Percentiles rank a stretch among this genome's conserved stretches.
Evolutionary conservation across 2,329 filamentous ascomycete genomes (phyloP).

Genomic region (Ophiostoma sp.): DNA sequence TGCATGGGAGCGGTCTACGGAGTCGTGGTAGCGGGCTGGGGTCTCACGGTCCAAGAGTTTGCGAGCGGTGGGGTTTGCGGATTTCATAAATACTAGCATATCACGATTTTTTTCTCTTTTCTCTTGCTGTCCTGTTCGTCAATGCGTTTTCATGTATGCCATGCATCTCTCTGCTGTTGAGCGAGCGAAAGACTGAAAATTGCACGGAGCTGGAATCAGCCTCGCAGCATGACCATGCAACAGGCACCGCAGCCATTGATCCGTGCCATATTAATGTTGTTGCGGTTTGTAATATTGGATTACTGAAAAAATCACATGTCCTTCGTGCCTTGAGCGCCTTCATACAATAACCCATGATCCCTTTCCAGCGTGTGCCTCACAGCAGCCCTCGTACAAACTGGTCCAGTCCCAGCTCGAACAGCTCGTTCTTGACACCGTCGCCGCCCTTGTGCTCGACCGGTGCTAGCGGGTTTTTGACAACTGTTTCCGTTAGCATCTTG

Average conservation of each 20-base stretch:
- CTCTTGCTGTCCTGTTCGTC: not conserved
- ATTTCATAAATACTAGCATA: too few relatives aligned
- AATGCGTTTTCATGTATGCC: not conserved
- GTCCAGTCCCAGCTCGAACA: constrained; percentile 67
- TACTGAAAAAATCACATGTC: not conserved
- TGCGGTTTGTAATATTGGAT: not conserved
- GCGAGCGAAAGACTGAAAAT: too few relatives aligned
- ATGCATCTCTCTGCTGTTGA: not conserved
- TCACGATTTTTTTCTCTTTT: not conserved
- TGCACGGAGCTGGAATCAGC: too few relatives aligned
- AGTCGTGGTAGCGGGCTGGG: constrained; percentile 29
- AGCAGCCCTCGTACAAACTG: constrained; percentile 67
- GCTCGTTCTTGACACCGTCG: constrained; percentile 63
- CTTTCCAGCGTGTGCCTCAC: constrained; percentile 34
- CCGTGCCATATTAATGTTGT: too few relatives aligned
- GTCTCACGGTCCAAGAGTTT: too few relatives aligned
- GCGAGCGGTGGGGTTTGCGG: too few relatives aligned
- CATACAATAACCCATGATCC: too few relatives aligned
- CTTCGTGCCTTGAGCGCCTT: not conserved
- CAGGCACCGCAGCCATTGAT: too few relatives aligned
- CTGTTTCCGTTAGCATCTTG: constrained; percentile 30
- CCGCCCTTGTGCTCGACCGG: constrained; percentile 64
- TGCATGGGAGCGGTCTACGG: constrained; percentile 62
- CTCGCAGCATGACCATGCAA: too few relatives aligned
- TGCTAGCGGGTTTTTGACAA: constrained; percentile 65